phyloP scores from a whole-genome alignment of 1,284 basidiomycete species.

The Leccinum variabile region DNA sequence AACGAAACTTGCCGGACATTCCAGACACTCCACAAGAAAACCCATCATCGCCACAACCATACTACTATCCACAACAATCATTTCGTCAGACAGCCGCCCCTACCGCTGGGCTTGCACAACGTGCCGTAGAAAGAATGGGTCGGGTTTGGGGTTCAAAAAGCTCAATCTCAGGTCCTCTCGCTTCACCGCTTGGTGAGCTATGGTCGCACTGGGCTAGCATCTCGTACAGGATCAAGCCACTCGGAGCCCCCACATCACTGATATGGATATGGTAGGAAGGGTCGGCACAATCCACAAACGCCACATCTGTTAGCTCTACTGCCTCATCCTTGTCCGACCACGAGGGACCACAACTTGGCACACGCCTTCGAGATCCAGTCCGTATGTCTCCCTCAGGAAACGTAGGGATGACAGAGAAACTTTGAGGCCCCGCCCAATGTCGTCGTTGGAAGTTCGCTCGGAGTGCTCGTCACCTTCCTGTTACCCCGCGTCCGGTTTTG shows the following conservation, averaged over 20 bases:
- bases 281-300: conserved; percentile 55
- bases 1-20: conserved; percentile 34
- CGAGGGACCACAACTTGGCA: conserved; percentile 60
- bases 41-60: no score
- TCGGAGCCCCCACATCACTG: conserved; percentile 19
- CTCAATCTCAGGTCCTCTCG: conserved; percentile 42
- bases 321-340: conserved; percentile 53
- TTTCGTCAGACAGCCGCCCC: conserved; percentile 67
- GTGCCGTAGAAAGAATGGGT: conserved; percentile 73
- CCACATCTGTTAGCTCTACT: conserved; percentile 52
- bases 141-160: conserved; percentile 57
- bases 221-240: conserved; percentile 40
- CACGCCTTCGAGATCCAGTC: conserved; percentile 52
- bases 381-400: conserved; percentile 36
- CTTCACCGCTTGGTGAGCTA: conserved; percentile 39
- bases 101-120: conserved; percentile 71
- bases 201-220: conserved; percentile 34
- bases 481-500: no score
- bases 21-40: no score
- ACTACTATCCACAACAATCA: conserved; percentile 27
- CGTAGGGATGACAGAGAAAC: conserved; percentile 13
- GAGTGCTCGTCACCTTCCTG: no score
- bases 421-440: no score
- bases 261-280: conserved; percentile 31
- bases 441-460: no score